Conservation (phyloP, 2,329 filamentous ascomycete genomes). For the Xylaria sp. region DNA sequence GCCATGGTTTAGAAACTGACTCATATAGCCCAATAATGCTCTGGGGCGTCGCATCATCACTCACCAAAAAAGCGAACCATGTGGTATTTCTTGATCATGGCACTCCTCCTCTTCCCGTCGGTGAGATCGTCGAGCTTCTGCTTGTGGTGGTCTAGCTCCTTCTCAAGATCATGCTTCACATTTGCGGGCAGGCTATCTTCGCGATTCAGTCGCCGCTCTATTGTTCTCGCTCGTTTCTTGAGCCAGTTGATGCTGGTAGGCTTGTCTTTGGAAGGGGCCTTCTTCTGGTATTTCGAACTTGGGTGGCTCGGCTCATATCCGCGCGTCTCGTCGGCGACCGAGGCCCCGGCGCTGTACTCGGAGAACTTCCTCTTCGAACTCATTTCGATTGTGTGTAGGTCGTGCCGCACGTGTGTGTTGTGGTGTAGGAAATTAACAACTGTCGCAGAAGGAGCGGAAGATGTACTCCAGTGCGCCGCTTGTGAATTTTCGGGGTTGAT, state of each 20-base stretch:
- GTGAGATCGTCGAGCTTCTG: slow-evolving; percentile 65
- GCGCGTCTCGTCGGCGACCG: slow-evolving; percentile 22
- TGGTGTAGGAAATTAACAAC: neutral
- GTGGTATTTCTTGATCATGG: slow-evolving; percentile 80
- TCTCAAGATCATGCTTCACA: slow-evolving; percentile 71
- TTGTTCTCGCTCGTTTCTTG: slow-evolving; percentile 73
- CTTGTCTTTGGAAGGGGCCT: slow-evolving; percentile 50
- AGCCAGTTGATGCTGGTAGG: slow-evolving; percentile 62
- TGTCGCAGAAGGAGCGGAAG: neutral
- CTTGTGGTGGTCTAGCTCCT: slow-evolving; percentile 71
- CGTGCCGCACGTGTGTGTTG: neutral
- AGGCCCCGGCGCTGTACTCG: slow-evolving; percentile 33
- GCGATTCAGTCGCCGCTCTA: slow-evolving; percentile 68
- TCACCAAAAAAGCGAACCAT: slow-evolving; percentile 85
- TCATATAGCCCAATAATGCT: neutral
- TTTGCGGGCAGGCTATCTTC: slow-evolving; percentile 69
- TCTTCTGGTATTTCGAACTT: slow-evolving; percentile 42
- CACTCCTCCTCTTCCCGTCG: slow-evolving; percentile 65
- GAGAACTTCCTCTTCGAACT: slow-evolving; percentile 41
- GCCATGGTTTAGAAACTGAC: slow-evolving; percentile 17
- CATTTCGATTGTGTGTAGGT: slow-evolving; percentile 24
- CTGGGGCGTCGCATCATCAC: slow-evolving; percentile 27
- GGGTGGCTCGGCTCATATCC: slow-evolving; percentile 24
- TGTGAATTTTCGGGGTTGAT: too few species aligned
- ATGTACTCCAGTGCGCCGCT: too few species aligned